phyloP scores from a whole-genome alignment of 2,329 filamentous ascomycete species.

The Trichoderma cornu-damae region DNA sequence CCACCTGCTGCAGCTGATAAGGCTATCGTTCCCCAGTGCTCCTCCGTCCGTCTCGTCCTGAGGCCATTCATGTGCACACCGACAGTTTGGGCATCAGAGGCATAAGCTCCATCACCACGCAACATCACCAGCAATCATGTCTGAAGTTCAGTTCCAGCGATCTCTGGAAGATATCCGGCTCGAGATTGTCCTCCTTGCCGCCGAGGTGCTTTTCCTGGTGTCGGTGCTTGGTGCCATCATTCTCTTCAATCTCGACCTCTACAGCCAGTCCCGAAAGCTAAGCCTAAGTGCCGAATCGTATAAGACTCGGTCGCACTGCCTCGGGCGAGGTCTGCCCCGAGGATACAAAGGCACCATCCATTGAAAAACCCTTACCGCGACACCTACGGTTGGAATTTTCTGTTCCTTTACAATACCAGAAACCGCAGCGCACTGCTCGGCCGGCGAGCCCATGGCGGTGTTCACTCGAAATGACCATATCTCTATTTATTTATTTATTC shows the following conservation, averaged over 20 bases:
- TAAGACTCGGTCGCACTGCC: constrained; percentile 18
- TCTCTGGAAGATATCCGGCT: constrained; percentile 29
- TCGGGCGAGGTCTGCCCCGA: constrained; percentile 22
- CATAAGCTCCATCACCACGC: constrained; percentile 3
- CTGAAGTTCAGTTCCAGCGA: constrained; percentile 22
- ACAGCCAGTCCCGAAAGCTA: constrained; percentile 14
- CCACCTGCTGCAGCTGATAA: constrained; percentile 7
- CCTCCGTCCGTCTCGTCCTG: neutral
- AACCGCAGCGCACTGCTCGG: constrained; percentile 18
- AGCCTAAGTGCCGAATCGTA: constrained; percentile 20
- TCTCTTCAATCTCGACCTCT: constrained; percentile 25
- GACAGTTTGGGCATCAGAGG: constrained; percentile 8
- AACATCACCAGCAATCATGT: constrained; percentile 22
- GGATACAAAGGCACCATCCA: constrained; percentile 14
- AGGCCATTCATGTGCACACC: constrained; percentile 12
- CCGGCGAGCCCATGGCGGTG: constrained; percentile 1
- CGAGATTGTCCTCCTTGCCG: constrained; percentile 34
- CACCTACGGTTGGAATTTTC: too few relatives aligned
- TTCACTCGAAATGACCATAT: constrained; percentile 23
- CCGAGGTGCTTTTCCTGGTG: constrained; percentile 32
- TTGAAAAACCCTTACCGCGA: constrained; percentile 1
- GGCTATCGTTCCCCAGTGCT: constrained; percentile 2
- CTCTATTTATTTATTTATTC: neutral
- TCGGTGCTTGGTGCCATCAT: constrained; percentile 31
- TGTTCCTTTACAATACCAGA: constrained; percentile 26